Evolutionary conservation across 192 early-diverging fungal species (phyloP).

Genomic region (Pilaira anomala): DNA sequence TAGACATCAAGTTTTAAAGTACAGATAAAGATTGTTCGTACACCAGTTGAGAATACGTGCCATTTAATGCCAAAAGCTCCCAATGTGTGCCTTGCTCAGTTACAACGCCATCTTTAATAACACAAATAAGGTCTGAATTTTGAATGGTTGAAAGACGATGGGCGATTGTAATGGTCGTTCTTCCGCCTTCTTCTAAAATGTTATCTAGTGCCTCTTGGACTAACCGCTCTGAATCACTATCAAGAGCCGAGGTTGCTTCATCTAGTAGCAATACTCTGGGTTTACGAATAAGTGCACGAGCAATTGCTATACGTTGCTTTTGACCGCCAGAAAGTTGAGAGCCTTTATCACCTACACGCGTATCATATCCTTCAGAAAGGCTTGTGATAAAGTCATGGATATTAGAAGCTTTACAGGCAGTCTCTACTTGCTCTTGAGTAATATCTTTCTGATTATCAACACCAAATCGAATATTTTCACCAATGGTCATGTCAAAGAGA

Average conservation of each 20-base stretch:
- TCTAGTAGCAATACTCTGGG: slow-evolving; percentile 84
- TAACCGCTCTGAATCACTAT: slow-evolving; percentile 64
- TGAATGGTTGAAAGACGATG: slow-evolving; percentile 71
- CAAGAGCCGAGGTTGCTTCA: slow-evolving; percentile 73
- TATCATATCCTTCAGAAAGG: slow-evolving; percentile 58
- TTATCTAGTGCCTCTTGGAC: slow-evolving; percentile 67
- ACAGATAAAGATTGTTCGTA: slow-evolving; percentile 52
- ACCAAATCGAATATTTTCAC: slow-evolving; percentile 86
- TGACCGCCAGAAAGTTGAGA: slow-evolving; percentile 60
- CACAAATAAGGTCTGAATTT: slow-evolving; percentile 81
- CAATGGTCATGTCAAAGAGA: slow-evolving; percentile 83
- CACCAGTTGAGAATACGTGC: slow-evolving; percentile 59
- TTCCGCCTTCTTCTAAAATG: slow-evolving; percentile 46
- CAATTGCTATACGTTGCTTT: slow-evolving; percentile 84
- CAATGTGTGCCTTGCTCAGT: slow-evolving; percentile 74
- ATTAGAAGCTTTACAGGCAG: slow-evolving; percentile 52
- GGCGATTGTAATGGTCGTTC: slow-evolving; percentile 71
- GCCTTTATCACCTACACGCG: slow-evolving; percentile 65
- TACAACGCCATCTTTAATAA: slow-evolving; percentile 67
- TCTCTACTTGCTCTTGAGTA: slow-evolving; percentile 56
- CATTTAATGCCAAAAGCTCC: slow-evolving; percentile 59
- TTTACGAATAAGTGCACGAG: slow-evolving; percentile 78
- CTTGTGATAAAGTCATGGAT: slow-evolving; percentile 54
- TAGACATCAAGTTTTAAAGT: too few relatives aligned
- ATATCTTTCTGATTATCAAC: slow-evolving; percentile 35